Evolutionary conservation across 495 filamentous ascomycete species (phyloP).

Genomic region (Neurospora tetraspora): DNA sequence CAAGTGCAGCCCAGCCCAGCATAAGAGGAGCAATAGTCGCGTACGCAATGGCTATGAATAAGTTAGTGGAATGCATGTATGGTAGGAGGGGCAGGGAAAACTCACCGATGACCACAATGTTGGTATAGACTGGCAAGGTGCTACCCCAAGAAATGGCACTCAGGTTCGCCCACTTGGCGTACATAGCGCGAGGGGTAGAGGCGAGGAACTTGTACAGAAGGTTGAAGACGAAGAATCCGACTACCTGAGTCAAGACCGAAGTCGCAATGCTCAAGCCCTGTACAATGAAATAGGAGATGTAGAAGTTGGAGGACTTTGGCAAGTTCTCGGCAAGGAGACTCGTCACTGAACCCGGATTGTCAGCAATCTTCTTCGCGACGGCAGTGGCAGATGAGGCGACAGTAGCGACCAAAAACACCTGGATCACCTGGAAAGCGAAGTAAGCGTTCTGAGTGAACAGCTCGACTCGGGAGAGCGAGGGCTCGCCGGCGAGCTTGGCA

Average conservation of each 20-base stretch:
- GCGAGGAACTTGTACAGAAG: slow-evolving; percentile 60
- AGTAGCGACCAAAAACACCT: slow-evolving; percentile 87
- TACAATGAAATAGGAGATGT: slow-evolving; percentile 88
- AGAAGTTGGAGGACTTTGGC: slow-evolving; percentile 83
- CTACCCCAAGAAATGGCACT: slow-evolving; percentile 77
- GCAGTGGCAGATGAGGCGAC: slow-evolving; percentile 65
- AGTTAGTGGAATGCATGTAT: slow-evolving; percentile 3
- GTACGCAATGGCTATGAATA: slow-evolving; percentile 60
- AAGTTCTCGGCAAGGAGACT: slow-evolving; percentile 62
- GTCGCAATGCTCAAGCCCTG: slow-evolving; percentile 82
- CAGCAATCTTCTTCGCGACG: slow-evolving; percentile 49
- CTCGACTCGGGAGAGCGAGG: slow-evolving; percentile 64
- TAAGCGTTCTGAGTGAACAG: slow-evolving; percentile 71
- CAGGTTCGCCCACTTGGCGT: slow-evolving; percentile 50
- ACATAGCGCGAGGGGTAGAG: slow-evolving; percentile 47
- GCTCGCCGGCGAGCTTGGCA: slow-evolving; percentile 63
- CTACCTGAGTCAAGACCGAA: slow-evolving; percentile 64
- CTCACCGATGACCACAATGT: slow-evolving; percentile 73
- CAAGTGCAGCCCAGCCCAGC: slow-evolving; percentile 75
- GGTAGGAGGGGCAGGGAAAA: background rate
- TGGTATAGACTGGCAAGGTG: slow-evolving; percentile 75
- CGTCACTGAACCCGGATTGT: slow-evolving; percentile 50
- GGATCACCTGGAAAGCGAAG: slow-evolving; percentile 82
- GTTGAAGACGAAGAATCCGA: slow-evolving; percentile 66
- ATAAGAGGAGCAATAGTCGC: slow-evolving; percentile 86